phyloP scores from a whole-genome alignment of 208 protist genomes.

The Crithidia expoeki region DNA sequence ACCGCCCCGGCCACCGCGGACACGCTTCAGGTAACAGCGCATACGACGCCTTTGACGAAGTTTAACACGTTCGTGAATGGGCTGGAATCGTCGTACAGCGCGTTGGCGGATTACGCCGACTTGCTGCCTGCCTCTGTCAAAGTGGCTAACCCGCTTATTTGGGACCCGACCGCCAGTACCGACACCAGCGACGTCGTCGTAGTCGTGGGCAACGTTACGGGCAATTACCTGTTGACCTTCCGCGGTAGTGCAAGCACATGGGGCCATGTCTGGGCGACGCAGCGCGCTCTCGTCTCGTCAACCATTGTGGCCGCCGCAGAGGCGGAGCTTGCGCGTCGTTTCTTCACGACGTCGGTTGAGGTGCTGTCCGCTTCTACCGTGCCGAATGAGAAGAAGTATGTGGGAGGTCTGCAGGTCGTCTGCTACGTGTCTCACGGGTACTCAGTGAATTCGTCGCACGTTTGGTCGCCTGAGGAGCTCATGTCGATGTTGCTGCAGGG shows the following conservation, averaged over 20 bases:
- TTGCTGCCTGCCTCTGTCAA: neutral
- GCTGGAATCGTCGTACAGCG: neutral
- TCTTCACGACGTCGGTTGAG: conserved; percentile 1
- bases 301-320: conserved; percentile 9
- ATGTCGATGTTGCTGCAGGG: conserved; percentile 27
- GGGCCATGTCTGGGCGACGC: conserved; percentile 8
- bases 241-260: conserved; percentile 1
- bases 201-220: conserved; percentile 3
- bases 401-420: conserved; percentile 20
- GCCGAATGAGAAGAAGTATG: neutral
- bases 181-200: neutral
- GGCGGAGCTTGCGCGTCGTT: neutral
- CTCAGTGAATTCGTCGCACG: neutral
- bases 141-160: neutral
- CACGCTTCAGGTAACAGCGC: neutral
- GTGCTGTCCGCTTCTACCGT: conserved; percentile 12
- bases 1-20: neutral
- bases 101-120: neutral
- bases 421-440: conserved; percentile 31
- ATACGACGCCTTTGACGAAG: neutral
- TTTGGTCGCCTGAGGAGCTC: conserved; percentile 13
- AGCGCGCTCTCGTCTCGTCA: neutral
- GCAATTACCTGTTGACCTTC: conserved; percentile 27
- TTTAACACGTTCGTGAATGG: conserved; percentile 5
- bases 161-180: neutral